phyloP scores from a whole-genome alignment of 2,329 filamentous ascomycete species.

The Hypoxylon sp. region DNA sequence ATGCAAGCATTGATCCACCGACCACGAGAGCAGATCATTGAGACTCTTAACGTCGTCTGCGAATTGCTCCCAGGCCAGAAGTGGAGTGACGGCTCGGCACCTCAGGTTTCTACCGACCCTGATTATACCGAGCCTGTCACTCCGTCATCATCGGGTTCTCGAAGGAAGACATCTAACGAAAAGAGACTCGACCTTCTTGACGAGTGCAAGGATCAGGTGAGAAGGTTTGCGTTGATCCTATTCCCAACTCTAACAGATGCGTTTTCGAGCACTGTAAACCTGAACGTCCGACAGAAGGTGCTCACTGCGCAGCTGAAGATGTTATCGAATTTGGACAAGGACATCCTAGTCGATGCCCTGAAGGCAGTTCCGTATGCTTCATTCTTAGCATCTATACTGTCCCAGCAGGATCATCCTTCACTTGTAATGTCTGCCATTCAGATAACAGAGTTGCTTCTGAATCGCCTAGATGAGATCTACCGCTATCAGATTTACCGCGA shows the following conservation, averaged over 20 bases:
- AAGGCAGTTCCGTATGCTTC: slow-evolving; percentile 94
- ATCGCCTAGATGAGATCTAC: slow-evolving; percentile 88
- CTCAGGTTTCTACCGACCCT: slow-evolving; percentile 49
- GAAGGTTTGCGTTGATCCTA: slow-evolving; percentile 91
- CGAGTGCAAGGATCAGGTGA: slow-evolving; percentile 87
- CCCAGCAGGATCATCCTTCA: slow-evolving; percentile 91
- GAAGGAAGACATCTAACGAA: slow-evolving; percentile 76
- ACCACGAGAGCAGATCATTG: slow-evolving; percentile 94
- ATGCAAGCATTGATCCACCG: slow-evolving; percentile 99
- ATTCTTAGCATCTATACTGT: slow-evolving; percentile 93
- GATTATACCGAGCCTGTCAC: slow-evolving; percentile 60
- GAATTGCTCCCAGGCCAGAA: slow-evolving; percentile 87
- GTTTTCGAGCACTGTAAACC: slow-evolving; percentile 96
- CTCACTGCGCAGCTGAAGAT: slow-evolving; percentile 97
- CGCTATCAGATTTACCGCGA: slow-evolving; percentile 97
- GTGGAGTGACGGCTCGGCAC: slow-evolving; percentile 63
- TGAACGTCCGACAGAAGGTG: slow-evolving; percentile 95
- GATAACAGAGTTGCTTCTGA: slow-evolving; percentile 88
- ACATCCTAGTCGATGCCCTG: slow-evolving; percentile 87
- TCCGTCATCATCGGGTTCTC: slow-evolving; percentile 59
- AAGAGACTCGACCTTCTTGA: slow-evolving; percentile 86
- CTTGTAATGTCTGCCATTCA: slow-evolving; percentile 90
- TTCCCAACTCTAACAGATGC: slow-evolving; percentile 96
- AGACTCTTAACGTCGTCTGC: slow-evolving; percentile 97
- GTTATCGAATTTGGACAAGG: slow-evolving; percentile 92